These are phyloP conservation scores for Arthrobotrys pseudoclavata DNA, from an alignment of 2,329 filamentous ascomycete species.

Conservation along the genomic window DNA sequence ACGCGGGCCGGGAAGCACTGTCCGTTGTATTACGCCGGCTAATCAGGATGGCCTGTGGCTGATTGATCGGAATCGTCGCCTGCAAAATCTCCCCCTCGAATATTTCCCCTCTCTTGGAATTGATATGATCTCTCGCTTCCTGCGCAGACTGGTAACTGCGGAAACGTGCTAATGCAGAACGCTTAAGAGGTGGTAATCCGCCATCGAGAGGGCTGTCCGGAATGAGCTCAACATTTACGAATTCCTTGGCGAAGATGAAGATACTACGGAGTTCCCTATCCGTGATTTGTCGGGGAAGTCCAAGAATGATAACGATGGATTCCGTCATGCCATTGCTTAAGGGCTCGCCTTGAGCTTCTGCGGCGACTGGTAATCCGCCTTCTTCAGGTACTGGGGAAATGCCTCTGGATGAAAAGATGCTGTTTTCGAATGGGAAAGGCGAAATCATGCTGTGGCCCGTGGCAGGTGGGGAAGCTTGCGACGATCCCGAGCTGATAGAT, in stretches of 20 bases:
- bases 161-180: slow-evolving; percentile 62
- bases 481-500: slow-evolving; percentile 59
- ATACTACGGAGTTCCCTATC: slow-evolving; percentile 62
- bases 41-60: slow-evolving; percentile 37
- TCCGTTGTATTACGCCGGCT: slow-evolving; percentile 58
- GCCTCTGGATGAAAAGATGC: slow-evolving; percentile 58
- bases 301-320: slow-evolving; percentile 61
- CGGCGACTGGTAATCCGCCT: slow-evolving; percentile 36
- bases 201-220: slow-evolving; percentile 59
- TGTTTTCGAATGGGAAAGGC: slow-evolving; percentile 56
- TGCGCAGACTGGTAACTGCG: slow-evolving; percentile 61
- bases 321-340: slow-evolving; percentile 45
- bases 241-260: slow-evolving; percentile 62
- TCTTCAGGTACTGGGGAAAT: slow-evolving; percentile 59
- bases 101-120: slow-evolving; percentile 58
- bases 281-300: slow-evolving; percentile 61
- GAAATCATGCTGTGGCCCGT: slow-evolving; percentile 60
- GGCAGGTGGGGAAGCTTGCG: slow-evolving; percentile 57
- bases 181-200: slow-evolving; percentile 53
- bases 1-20: slow-evolving; percentile 44
- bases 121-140: slow-evolving; percentile 62
- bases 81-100: slow-evolving; percentile 60
- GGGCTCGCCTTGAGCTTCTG: slow-evolving; percentile 27
- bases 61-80: slow-evolving; percentile 47
- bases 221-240: slow-evolving; percentile 58